Conservation (phyloP, 805 yeast genomes). For the Metschnikowia dekortorum region DNA sequence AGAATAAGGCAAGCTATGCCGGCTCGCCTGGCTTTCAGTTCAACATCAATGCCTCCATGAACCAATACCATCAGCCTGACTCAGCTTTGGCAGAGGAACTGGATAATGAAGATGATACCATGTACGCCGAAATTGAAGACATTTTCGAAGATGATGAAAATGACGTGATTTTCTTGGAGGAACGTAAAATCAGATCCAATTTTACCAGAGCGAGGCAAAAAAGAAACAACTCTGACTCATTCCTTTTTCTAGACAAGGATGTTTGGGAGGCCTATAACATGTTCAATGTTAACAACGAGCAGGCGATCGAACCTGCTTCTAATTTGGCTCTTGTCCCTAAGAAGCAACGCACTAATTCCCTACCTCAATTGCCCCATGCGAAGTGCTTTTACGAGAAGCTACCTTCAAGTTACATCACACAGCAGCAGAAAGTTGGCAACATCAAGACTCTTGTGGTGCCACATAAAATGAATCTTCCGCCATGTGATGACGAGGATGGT, state of each 20-base stretch:
- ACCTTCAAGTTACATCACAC: slow-evolving; percentile 33
- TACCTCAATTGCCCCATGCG: slow-evolving; percentile 44
- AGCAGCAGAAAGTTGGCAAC: slow-evolving; percentile 37
- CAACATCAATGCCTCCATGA: not conserved
- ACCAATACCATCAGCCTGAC: slow-evolving; percentile 10
- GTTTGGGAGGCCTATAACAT: slow-evolving; percentile 40
- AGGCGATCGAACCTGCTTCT: not conserved
- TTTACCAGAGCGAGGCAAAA: slow-evolving; percentile 11
- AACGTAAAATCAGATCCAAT: slow-evolving; percentile 20
- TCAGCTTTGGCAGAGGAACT: slow-evolving; percentile 18
- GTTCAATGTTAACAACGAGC: slow-evolving; percentile 36
- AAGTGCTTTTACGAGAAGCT: slow-evolving; percentile 38
- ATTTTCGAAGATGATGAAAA: slow-evolving; percentile 25
- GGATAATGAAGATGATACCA: slow-evolving; percentile 18
- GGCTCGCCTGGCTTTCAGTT: not conserved
- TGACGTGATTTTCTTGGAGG: slow-evolving; percentile 36
- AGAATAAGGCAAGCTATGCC: not conserved
- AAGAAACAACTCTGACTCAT: slow-evolving; percentile 34
- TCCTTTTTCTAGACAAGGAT: slow-evolving; percentile 33
- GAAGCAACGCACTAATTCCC: slow-evolving; percentile 39
- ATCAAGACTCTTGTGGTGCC: slow-evolving; percentile 38
- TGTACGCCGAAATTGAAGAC: slow-evolving; percentile 15
- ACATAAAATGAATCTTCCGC: slow-evolving; percentile 25
- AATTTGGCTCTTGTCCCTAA: slow-evolving; percentile 16
- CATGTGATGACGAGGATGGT: slow-evolving; percentile 68